Evolutionary conservation across 1,284 basidiomycete species (phyloP).

Genomic region (Austroboletus novae-zelandiae): DNA sequence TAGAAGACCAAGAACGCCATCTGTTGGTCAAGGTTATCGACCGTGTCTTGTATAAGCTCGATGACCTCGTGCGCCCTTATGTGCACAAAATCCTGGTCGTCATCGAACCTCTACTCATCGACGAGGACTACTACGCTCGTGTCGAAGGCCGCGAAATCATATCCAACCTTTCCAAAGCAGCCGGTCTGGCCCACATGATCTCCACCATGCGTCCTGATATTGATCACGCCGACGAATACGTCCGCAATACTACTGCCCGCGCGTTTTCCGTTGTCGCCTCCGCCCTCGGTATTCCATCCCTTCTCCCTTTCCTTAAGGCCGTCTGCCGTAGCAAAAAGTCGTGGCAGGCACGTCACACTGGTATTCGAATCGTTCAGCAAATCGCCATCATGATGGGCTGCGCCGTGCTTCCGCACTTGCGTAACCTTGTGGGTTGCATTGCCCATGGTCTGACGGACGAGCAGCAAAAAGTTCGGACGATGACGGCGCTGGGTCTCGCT

Average conservation of each 20-base stretch:
- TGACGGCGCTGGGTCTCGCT: slow-evolving; percentile 97
- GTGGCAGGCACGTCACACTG: slow-evolving; percentile 99
- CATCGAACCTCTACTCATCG: slow-evolving; percentile 98
- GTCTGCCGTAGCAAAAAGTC: slow-evolving; percentile 99
- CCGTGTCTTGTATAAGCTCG: slow-evolving; percentile 97
- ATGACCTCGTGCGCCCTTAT: slow-evolving; percentile 97
- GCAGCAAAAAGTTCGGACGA: slow-evolving; percentile 98
- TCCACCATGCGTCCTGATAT: slow-evolving; percentile 99
- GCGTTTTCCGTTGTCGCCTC: slow-evolving; percentile 99
- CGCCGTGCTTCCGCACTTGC: slow-evolving; percentile 95
- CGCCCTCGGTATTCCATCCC: slow-evolving; percentile 94
- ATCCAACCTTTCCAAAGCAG: slow-evolving; percentile 97
- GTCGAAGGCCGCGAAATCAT: slow-evolving; percentile 99
- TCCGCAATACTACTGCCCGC: slow-evolving; percentile 97
- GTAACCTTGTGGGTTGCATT: slow-evolving; percentile 95
- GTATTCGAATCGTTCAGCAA: slow-evolving; percentile 99
- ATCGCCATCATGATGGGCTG: slow-evolving; percentile 99
- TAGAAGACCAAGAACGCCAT: slow-evolving; percentile 99
- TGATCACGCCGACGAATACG: slow-evolving; percentile 99
- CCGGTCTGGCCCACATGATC: slow-evolving; percentile 99
- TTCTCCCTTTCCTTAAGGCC: slow-evolving; percentile 97
- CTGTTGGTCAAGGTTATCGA: slow-evolving; percentile 99
- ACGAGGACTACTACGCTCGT: slow-evolving; percentile 99
- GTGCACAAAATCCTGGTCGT: slow-evolving; percentile 99
- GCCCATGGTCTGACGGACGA: slow-evolving; percentile 96